These are phyloP conservation scores for Populus pruinosa DNA, from an alignment of 345 rosid species.

Conservation along the genomic window DNA sequence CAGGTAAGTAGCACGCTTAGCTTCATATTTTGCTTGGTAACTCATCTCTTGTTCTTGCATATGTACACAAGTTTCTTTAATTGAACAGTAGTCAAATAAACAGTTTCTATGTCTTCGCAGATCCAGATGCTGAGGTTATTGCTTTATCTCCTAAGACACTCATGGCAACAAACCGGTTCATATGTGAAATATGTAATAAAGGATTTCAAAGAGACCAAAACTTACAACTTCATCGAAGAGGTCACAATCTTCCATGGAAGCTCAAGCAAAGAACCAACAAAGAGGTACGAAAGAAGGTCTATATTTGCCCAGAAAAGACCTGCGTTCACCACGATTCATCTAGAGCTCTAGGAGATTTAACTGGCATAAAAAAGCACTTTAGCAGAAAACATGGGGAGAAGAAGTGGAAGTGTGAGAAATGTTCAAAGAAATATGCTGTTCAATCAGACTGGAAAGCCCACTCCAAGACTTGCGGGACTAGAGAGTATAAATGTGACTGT, in stretches of 20 bases:
- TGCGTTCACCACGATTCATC: constrained; percentile 90
- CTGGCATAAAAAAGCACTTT: constrained; percentile 90
- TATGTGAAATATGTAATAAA: constrained; percentile 94
- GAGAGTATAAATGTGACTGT: constrained; percentile 95
- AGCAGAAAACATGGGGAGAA: constrained; percentile 96
- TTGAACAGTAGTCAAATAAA: not conserved
- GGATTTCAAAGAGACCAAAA: constrained; percentile 98
- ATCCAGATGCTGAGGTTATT: constrained; percentile 97
- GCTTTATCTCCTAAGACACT: constrained; percentile 87
- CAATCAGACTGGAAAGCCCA: constrained; percentile 99
- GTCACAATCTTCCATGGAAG: constrained; percentile 98
- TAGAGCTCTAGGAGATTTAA: constrained; percentile 89
- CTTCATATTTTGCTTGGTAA: too few relatives aligned
- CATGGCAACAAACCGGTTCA: constrained; percentile 88
- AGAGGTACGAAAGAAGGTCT: constrained; percentile 69
- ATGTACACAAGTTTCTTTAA: not conserved
- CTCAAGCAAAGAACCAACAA: constrained; percentile 69
- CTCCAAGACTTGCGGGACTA: constrained; percentile 88
- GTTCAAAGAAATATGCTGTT: constrained; percentile 95
- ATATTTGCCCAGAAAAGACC: constrained; percentile 84
- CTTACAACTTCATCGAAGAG: constrained; percentile 90
- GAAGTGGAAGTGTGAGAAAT: constrained; percentile 96
- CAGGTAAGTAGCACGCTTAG: constrained; percentile 41
- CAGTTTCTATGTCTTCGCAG: constrained; percentile 27
- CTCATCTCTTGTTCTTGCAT: not conserved